Conservation (phyloP, 345 rosid genomes). For the Hibiscus mutabilis region DNA sequence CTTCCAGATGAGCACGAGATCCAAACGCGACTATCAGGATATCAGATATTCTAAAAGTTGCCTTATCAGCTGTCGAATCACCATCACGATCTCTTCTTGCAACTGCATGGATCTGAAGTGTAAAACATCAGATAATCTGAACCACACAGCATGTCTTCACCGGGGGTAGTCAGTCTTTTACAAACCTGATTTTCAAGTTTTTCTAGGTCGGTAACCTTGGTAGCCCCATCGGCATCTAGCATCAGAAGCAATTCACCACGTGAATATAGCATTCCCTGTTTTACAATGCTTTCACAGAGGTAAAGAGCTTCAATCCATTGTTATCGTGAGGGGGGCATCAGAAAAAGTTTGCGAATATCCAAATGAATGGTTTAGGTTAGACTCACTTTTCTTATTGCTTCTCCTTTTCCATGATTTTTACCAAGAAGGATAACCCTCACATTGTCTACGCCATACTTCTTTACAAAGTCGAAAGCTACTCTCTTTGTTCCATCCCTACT, state of each 20-base stretch:
- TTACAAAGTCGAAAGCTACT: slow-evolving; percentile 76
- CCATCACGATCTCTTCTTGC: slow-evolving; percentile 44
- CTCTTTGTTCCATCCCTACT: slow-evolving; percentile 80
- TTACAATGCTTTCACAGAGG: slow-evolving; percentile 68
- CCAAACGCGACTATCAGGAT: slow-evolving; percentile 80
- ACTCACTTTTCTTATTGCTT: slow-evolving; percentile 98
- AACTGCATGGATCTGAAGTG: slow-evolving; percentile 70
- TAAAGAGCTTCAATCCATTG: slow-evolving; percentile 51
- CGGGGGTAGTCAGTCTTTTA: slow-evolving; percentile 2
- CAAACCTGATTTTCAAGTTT: slow-evolving; percentile 92
- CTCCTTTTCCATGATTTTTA: slow-evolving; percentile 96
- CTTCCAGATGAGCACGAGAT: slow-evolving; percentile 98
- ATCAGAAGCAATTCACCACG: slow-evolving; percentile 94
- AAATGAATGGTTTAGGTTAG: slow-evolving; percentile 14
- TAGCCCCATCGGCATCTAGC: slow-evolving; percentile 99
- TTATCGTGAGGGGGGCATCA: slow-evolving; percentile 9
- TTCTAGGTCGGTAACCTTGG: slow-evolving; percentile 70
- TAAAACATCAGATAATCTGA: slow-evolving; percentile 27
- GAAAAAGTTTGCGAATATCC: not conserved
- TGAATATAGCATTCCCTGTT: slow-evolving; percentile 99
- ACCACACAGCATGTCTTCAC: not conserved
- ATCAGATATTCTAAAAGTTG: slow-evolving; percentile 52
- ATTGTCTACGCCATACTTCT: slow-evolving; percentile 63
- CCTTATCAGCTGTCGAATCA: slow-evolving; percentile 36
- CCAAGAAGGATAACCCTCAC: slow-evolving; percentile 88